These are phyloP conservation scores for Umbelopsis sp. DNA, from an alignment of 371 early-diverging fungal species.

Conservation along the genomic window DNA sequence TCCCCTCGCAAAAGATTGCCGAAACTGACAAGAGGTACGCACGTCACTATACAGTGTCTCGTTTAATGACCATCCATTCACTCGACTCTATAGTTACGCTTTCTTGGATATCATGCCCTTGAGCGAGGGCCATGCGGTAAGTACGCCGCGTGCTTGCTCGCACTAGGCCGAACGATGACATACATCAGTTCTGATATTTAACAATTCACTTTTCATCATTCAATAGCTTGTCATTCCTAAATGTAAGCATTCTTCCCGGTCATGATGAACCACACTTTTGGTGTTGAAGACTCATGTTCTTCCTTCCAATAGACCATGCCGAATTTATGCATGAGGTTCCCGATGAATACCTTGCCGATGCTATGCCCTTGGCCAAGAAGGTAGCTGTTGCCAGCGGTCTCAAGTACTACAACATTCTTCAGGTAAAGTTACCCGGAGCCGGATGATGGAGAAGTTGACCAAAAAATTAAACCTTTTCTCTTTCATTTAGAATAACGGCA, in stretches of 20 bases:
- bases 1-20: constrained; percentile 80
- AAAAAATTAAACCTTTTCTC: background rate
- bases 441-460: background rate
- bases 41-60: no score
- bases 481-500: constrained; percentile 75
- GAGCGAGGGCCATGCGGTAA: constrained; percentile 79
- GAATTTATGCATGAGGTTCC: constrained; percentile 88
- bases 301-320: constrained; percentile 75
- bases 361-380: constrained; percentile 87
- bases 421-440: constrained; percentile 50
- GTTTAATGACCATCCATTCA: background rate
- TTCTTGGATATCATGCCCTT: constrained; percentile 84
- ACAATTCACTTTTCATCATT: constrained; percentile 28
- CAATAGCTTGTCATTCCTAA: constrained; percentile 84
- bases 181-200: background rate
- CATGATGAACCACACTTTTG: no score
- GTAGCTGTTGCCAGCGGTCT: constrained; percentile 73
- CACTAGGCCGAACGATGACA: background rate
- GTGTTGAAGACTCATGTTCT: background rate
- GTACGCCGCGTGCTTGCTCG: constrained; percentile 21
- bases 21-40: constrained; percentile 80
- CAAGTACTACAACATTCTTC: constrained; percentile 86
- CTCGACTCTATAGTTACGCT: constrained; percentile 46
- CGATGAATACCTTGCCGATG: constrained; percentile 81
- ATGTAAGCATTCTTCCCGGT: constrained; percentile 46